A percentile compares a stretch with the other conserved stretches of the same genome.
Conservation (phyloP, 2,329 filamentous ascomycete species). For the Exophiala sideris region DNA sequence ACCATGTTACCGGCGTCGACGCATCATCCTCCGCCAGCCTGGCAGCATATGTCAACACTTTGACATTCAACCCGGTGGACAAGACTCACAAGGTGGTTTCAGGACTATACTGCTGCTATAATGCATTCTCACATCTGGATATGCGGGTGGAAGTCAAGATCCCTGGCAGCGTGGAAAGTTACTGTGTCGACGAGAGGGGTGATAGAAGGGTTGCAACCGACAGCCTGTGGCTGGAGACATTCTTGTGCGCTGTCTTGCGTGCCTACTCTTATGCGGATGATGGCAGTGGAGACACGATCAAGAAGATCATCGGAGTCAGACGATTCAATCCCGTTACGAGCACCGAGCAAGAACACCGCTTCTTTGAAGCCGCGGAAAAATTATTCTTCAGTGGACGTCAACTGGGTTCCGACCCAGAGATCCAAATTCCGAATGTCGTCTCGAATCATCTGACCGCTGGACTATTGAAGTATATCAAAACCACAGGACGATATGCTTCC, state of each 20-base stretch:
- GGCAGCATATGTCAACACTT: conserved; percentile 95
- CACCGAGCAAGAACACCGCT: conserved; percentile 96
- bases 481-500: conserved; percentile 88
- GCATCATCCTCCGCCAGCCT: conserved; percentile 95
- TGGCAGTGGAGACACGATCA: conserved; percentile 87
- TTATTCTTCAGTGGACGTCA: conserved; percentile 96
- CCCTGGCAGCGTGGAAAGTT: conserved; percentile 92
- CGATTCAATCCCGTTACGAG: conserved; percentile 97
- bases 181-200: conserved; percentile 94
- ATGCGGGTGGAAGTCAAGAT: conserved; percentile 99
- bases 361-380: conserved; percentile 88
- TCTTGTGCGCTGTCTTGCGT: conserved; percentile 87
- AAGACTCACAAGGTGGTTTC: conserved; percentile 87
- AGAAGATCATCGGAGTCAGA: conserved; percentile 94
- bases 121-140: conserved; percentile 95
- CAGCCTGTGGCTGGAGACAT: conserved; percentile 94
- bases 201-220: conserved; percentile 93
- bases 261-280: conserved; percentile 97
- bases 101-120: conserved; percentile 97
- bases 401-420: conserved; percentile 91
- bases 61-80: conserved; percentile 84
- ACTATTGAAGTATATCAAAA: conserved; percentile 89
- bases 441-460: conserved; percentile 95
- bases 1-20: conserved; percentile 96
- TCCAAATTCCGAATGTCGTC: conserved; percentile 94